Evolutionary conservation across 305 asterid genomes (phyloP), one percentile per base, ranked within the genome.

Genomic region (Withania somnifera): DNA sequence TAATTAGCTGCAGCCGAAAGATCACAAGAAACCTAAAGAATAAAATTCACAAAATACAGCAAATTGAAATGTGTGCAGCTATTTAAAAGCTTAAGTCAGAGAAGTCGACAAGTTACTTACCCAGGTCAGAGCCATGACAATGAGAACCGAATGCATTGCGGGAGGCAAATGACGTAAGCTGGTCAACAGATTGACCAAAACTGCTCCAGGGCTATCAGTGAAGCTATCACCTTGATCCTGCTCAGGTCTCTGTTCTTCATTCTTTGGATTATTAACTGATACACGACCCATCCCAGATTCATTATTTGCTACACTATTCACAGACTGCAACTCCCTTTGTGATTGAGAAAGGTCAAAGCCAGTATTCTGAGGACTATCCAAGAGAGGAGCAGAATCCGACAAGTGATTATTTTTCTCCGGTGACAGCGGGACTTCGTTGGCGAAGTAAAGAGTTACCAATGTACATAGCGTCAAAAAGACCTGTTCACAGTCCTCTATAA

Each of bases 61-160:
- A 6, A 83, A 77, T 13, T 34, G 42, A 60, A 20, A 30, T 52
- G n/a, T 47, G n/a, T 14, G 54, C 50, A 54, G 53, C 11, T 53
- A 61, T 11, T 53, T 24, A 51, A 86, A 56, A 47, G 79, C 61
- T 11, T 57, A 69, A 78, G 17, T 13, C 24, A 42, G 32, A 82
- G 11, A 61, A 86, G 34, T 10, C 52, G 6, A 6, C 11, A 8
- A 64, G 63, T 24, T 53, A 63, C 86, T 81, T 88, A 97, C 98
- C 99, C 99, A 97, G 81, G 99, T 97, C 91, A 97, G 91, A 68
- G 98, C 99, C 99, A 97, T 97, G 87, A 97, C 99, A 58, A 92
- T 75, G 82, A 97, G 95, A 85, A 97, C 99, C 11, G 98, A 90
- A 82, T 97, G 98, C 99, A 97, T 93, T 36, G 91, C 97, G 24